Evolutionary conservation across 352 stramenopile species (phyloP), one percentile per base, ranked within the genome.

Genomic region (Phytophthora sansomeana): DNA sequence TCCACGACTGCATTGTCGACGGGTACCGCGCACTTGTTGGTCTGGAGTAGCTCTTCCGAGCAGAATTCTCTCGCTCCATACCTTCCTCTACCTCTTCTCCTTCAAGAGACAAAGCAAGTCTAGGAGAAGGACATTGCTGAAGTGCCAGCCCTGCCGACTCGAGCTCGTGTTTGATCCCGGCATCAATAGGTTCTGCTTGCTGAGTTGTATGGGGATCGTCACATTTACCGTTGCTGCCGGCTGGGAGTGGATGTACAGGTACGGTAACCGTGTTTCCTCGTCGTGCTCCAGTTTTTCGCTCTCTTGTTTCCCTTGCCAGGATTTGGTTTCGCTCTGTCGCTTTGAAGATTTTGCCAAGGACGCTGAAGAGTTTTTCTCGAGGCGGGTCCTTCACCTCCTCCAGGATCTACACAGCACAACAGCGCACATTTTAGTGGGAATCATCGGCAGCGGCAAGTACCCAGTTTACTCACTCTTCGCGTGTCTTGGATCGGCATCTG

Each of bases 401-500:
- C 5, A 93, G 69, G 30, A 92, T 90, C 80, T 92, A 68, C 46
- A 21, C n/a, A 42, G 19, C 17, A 47, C n/a, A 21, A 26, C 14
- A 28, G 8, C 41, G 28, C 38, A 43, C 0, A 8, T 14, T 19
- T 47, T 21, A 47, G 41, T 47, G 41, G 14, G 28, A 19, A 47
- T 29, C 2, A 28, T 29, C 7, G 21, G 3, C 19, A 30, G 17
- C 10, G 8, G 10, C 21, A 44, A 28, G 14, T 1, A 9, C 8
- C 41, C 30, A 35, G 11, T 19, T 11, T 24, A 76, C 78, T 28
- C 58, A 92, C 83, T 48, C 81, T 68, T 39, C 85, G 75, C 30
- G 83, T 93, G 62, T 95, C 87, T 58, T 89, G 74, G 53, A 95
- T 91, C 10, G 87, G 84, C 64, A 95, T 85, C 41, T 90, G 81